Evolutionary conservation across 257 asterid species (phyloP), one percentile per base, ranked within the genome.

Genomic region (Linaria vulgaris): DNA sequence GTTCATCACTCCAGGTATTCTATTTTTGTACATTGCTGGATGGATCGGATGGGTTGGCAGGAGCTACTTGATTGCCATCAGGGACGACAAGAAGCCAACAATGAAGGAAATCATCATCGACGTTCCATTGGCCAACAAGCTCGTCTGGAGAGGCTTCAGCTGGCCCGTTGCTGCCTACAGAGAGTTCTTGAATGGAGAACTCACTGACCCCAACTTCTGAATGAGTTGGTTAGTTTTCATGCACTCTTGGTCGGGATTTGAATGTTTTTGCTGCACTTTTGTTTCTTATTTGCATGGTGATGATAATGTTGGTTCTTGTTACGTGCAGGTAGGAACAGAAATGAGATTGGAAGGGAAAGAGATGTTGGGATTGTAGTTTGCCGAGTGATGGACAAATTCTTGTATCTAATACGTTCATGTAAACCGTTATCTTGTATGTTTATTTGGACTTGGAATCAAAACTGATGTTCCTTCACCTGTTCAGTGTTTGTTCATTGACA

Each of bases 41-140:
- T 92, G 95, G 97, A 89, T 89, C 59, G 99, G 99, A 81, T 90
- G 99, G 97, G 95, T 81, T 1, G 97, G 99, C 1, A 66, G 97
- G 83, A 94, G 99, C 83, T 94, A 89, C 82, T 64, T 94, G 76
- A 94, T 94, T 47, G 94, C 97, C 41, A 82, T 90, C 46, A 84
- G 95, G 67, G 96, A 80, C 56, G 99, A 89, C 0, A 92, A 92
- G 90, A 92, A 92, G 49, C 97, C 96, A 1, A 83, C 99, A 0
- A 63, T 56, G 86, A 92, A 89, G 80, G 99, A 92, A 80, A 89
- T 92, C 83, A 87, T 92, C 76, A 92, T 92, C 51, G 99, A 92
- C n/a, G 97, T 92, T 5, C 97, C 97, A 1, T 68, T 92, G 80
- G 96, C 99, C 3, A 80, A 74, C 56, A 72, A 63, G 37, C 95